Evolutionary conservation across 1,284 basidiomycete genomes (phyloP).

Genomic region (Ganoderma leucocontextum): DNA sequence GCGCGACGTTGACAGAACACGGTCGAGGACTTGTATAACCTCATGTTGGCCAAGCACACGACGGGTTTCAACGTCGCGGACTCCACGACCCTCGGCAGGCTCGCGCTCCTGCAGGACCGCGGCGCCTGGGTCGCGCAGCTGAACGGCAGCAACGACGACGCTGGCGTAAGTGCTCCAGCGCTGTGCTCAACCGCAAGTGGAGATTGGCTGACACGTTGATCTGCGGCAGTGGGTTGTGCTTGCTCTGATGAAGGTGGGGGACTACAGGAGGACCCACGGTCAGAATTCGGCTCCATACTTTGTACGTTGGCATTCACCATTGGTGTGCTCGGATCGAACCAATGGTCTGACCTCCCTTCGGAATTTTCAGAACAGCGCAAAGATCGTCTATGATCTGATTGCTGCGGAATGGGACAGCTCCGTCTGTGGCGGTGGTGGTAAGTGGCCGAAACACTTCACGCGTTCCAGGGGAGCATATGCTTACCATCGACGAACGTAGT

Average conservation of each 20-base stretch:
- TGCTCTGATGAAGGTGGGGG: constrained; percentile 60
- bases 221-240: constrained; percentile 58
- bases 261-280: constrained; percentile 54
- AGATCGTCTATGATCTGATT: constrained; percentile 57
- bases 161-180: constrained; percentile 46
- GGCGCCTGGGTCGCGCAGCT: constrained; percentile 52
- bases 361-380: constrained; percentile 47
- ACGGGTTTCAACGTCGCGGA: constrained; percentile 52
- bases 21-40: constrained; percentile 61
- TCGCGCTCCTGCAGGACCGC: constrained; percentile 45
- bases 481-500: constrained; percentile 42
- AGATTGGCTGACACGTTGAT: not conserved
- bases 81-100: constrained; percentile 51
- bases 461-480: not conserved
- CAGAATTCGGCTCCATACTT: constrained; percentile 46
- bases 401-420: constrained; percentile 51
- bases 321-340: no score
- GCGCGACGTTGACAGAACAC: constrained; percentile 50
- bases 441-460: constrained; percentile 23
- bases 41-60: constrained; percentile 54
- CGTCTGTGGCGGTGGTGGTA: constrained; percentile 51
- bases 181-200: no score
- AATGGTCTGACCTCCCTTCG: not conserved
- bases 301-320: constrained; percentile 38
- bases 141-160: constrained; percentile 58